phyloP scores from a whole-genome alignment of 2,329 filamentous ascomycete genomes.

The Phyllosticta ampelicida region DNA sequence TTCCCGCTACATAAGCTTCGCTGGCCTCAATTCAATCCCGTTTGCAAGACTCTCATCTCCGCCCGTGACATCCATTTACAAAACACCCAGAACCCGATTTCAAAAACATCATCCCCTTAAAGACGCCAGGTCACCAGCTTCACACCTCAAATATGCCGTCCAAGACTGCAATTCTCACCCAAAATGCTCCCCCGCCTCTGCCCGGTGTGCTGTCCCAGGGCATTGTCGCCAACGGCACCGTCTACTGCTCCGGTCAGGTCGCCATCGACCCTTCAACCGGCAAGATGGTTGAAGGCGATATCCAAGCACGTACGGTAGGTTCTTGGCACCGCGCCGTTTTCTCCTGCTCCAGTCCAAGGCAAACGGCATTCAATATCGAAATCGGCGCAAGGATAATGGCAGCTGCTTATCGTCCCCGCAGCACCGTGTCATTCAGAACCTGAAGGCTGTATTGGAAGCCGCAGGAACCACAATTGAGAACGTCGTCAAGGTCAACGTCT shows the following conservation, averaged over 20 bases:
- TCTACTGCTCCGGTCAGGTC: slow-evolving; percentile 8
- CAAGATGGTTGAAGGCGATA: slow-evolving; percentile 8
- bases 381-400: not conserved
- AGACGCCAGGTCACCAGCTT: not conserved
- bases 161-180: slow-evolving; percentile 8
- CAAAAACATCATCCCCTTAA: not conserved
- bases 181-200: slow-evolving; percentile 9
- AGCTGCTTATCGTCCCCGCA: not conserved
- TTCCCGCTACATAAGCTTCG: not conserved
- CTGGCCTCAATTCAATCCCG: not conserved
- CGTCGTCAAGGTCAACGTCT: slow-evolving; percentile 24
- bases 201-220: slow-evolving; percentile 8
- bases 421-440: slow-evolving; percentile 9
- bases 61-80: not conserved
- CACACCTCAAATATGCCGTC: not conserved
- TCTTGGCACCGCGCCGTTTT: not conserved
- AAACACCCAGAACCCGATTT: not conserved
- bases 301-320: slow-evolving; percentile 7
- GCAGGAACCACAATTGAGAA: slow-evolving; percentile 20
- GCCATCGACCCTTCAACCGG: slow-evolving; percentile 2
- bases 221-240: slow-evolving; percentile 9
- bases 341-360: not conserved
- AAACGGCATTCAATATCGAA: not conserved
- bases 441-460: slow-evolving; percentile 15
- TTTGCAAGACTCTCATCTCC: not conserved